A percentile compares a stretch with the other conserved stretches of the same genome.
Evolutionary conservation across 2,329 filamentous ascomycete genomes (phyloP).

Genomic region (Orbilia brochopaga): DNA sequence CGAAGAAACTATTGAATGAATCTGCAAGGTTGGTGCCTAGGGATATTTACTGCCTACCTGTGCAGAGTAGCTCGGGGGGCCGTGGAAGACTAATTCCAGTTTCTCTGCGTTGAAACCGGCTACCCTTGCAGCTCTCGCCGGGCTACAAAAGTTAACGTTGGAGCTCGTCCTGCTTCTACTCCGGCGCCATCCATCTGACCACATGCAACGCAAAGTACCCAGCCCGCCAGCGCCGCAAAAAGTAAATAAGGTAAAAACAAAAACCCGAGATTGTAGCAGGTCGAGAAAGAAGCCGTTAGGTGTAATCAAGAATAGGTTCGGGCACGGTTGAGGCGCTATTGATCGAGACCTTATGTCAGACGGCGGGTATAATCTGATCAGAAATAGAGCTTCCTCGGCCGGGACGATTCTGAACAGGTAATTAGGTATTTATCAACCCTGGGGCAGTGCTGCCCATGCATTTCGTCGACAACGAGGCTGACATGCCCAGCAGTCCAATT

Average conservation of each 20-base stretch:
- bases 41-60: conserved; percentile 16
- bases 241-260: too few relatives aligned
- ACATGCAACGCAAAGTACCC: conserved; percentile 38
- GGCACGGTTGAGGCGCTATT: conserved; percentile 27
- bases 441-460: conserved; percentile 37
- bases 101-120: conserved; percentile 8
- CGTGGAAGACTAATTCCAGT: conserved; percentile 30
- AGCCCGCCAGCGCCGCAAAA: conserved; percentile 5
- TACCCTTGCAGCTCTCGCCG: conserved; percentile 28
- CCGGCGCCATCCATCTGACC: conserved; percentile 25
- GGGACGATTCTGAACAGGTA: conserved; percentile 24
- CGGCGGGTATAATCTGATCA: conserved; percentile 31
- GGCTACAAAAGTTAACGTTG: conserved; percentile 15
- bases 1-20: conserved; percentile 29
- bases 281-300: conserved; percentile 20
- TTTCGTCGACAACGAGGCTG: conserved; percentile 36
- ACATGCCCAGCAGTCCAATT: background rate
- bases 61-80: conserved; percentile 38
- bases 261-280: conserved; percentile 29
- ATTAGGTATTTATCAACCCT: conserved; percentile 40
- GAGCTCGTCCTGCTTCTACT: conserved; percentile 21
- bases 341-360: conserved; percentile 37
- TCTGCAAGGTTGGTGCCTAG: conserved; percentile 42
- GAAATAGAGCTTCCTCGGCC: conserved; percentile 23
- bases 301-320: conserved; percentile 46